Evolutionary conservation across 805 yeast genomes (phyloP).

Genomic region (Pichia eremophila): DNA sequence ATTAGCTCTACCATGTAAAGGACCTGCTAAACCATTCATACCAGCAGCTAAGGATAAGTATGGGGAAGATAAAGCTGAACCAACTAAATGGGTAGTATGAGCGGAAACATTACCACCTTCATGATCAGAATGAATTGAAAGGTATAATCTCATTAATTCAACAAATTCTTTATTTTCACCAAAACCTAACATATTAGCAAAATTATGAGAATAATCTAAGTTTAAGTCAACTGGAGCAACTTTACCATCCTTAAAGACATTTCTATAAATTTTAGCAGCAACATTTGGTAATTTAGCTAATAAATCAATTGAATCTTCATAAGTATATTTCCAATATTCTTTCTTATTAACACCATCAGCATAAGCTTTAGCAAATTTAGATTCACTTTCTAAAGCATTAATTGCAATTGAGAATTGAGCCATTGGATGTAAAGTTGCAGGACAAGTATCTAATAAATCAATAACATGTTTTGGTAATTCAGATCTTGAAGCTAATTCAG

Average conservation of each 20-base stretch:
- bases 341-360: constrained; percentile 75
- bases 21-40: constrained; percentile 79
- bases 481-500: constrained; percentile 72
- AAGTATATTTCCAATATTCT: constrained; percentile 79
- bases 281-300: constrained; percentile 76
- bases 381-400: constrained; percentile 73
- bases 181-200: constrained; percentile 49
- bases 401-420: constrained; percentile 82
- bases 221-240: constrained; percentile 39
- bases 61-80: constrained; percentile 75
- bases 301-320: constrained; percentile 70
- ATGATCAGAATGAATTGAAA: constrained; percentile 79
- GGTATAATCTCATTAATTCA: constrained; percentile 72
- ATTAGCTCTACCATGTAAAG: constrained; percentile 80
- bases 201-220: constrained; percentile 59
- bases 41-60: constrained; percentile 75
- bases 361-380: constrained; percentile 77
- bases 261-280: constrained; percentile 78
- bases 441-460: constrained; percentile 63
- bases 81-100: constrained; percentile 78
- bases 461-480: constrained; percentile 70
- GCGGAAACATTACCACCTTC: constrained; percentile 89
- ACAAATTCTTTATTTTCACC: constrained; percentile 59
- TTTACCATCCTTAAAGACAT: constrained; percentile 76
- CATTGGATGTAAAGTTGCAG: constrained; percentile 78